Evolutionary conservation across 1,284 basidiomycete species (phyloP), one percentile per base, ranked within the genome.

Genomic region (Puccinia hordei): DNA sequence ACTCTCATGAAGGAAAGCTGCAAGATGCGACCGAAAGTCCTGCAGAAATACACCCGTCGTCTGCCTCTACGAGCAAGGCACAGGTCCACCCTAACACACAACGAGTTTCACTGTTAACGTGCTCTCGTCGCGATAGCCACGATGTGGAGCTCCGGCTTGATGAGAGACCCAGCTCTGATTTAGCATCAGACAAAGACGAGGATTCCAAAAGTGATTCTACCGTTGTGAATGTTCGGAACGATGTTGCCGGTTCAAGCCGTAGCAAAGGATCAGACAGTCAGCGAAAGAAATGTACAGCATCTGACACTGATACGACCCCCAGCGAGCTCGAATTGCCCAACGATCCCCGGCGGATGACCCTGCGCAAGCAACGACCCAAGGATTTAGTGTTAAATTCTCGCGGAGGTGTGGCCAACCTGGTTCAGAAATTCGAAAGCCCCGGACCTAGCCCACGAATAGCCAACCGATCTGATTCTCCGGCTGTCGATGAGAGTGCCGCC

Each of bases 401-500:
- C 33, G 68, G 57, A 33, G 78, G 78, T n/a, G 78, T 80, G 38
- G 78, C 78, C 27, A 80, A 73, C 41, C 51, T 80, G 15, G 78
- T 80, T 19, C 78, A 80, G 44, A 80, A 72, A 72, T 80, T 80
- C 22, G 78, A 80, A 73, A 80, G 57, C 33, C 78, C 78, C 33
- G 38, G 19, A 61, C 13, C 55, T n/a, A 49, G 41, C 27, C 53
- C 41, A 27, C 68, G 69, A 46, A 49, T 65, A 27, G n/a, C 59
- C n/a, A 33, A 9, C 27, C 46, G 78, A 35, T n/a, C 46, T 41
- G 44, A 61, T 44, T 63, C 57, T 17, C 35, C 55, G 46, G 38
- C 33, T 59, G 33, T 30, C 33, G n/a, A 51, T 30, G 74, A 76
- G n/a, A n/a, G n/a, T 30, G 22, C 38, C 53, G 6, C 68, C 15